Percentiles rank a stretch among this genome's conserved stretches.
Conservation (phyloP, 176 grass and related monocot genomes). For the Lolium rigidum region DNA sequence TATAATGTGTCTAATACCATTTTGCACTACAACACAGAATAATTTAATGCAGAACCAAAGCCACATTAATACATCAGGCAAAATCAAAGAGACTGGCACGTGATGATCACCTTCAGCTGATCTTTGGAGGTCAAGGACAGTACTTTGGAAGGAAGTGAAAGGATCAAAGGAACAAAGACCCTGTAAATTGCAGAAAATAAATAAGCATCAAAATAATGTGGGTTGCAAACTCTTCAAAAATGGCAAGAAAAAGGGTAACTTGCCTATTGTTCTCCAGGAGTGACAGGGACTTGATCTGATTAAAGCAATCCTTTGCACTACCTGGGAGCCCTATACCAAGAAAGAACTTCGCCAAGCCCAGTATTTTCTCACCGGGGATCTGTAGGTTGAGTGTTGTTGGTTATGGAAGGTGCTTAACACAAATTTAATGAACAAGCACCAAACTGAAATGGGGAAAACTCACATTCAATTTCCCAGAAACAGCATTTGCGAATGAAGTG, state of each 20-base stretch:
- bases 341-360: constrained; percentile 90
- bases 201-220: constrained; percentile 28
- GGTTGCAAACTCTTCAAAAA: constrained; percentile 3
- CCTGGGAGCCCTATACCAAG: constrained; percentile 90
- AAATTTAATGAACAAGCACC: constrained; percentile 25
- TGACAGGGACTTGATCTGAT: constrained; percentile 89
- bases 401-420: constrained; percentile 27
- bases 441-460: constrained; percentile 24
- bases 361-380: constrained; percentile 85
- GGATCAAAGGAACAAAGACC: constrained; percentile 83
- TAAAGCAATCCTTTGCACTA: constrained; percentile 75
- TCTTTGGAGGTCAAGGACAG: constrained; percentile 92
- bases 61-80: constrained; percentile 3
- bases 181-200: constrained; percentile 54
- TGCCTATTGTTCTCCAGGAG: constrained; percentile 88
- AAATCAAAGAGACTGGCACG: constrained; percentile 22
- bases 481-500: constrained; percentile 64
- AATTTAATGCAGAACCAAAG: constrained; percentile 3
- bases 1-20: neutral
- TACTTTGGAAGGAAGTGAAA: constrained; percentile 89
- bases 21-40: constrained; percentile 8
- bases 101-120: constrained; percentile 81
- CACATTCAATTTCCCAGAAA: constrained; percentile 88
- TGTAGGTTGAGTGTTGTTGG: constrained; percentile 46
- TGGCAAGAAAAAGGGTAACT: constrained; percentile 28